Conservation (phyloP, 768 basidiomycete species). For the Amanita exitialis region DNA sequence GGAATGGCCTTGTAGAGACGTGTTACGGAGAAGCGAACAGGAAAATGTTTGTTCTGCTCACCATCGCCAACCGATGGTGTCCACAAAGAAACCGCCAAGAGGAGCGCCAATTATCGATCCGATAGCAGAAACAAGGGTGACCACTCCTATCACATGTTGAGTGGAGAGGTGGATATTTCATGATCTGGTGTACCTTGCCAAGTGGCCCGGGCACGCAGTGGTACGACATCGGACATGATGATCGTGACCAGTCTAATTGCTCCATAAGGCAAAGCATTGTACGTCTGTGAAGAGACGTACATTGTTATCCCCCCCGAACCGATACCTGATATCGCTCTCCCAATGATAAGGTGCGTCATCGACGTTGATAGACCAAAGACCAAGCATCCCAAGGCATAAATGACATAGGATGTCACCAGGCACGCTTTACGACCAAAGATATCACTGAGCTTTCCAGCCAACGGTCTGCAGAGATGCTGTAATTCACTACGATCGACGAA, state of each 20-base stretch:
- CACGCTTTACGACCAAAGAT: slow-evolving; percentile 55
- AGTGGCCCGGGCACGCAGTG: slow-evolving; percentile 50
- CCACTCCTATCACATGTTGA: slow-evolving; percentile 27
- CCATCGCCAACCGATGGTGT: slow-evolving; percentile 64
- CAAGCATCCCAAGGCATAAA: slow-evolving; percentile 45
- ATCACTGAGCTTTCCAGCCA: slow-evolving; percentile 58
- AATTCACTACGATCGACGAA: background rate
- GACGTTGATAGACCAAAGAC: slow-evolving; percentile 43
- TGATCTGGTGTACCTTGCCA: slow-evolving; percentile 41
- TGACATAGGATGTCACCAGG: slow-evolving; percentile 40
- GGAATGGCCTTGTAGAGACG: slow-evolving; percentile 34
- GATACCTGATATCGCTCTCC: slow-evolving; percentile 46
- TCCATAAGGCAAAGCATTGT: background rate
- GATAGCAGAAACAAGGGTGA: slow-evolving; percentile 49
- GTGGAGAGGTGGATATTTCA: background rate
- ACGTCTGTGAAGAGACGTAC: slow-evolving; percentile 22
- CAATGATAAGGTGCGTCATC: slow-evolving; percentile 42
- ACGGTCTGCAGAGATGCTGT: slow-evolving; percentile 27
- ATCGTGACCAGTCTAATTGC: slow-evolving; percentile 44
- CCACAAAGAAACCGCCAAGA: slow-evolving; percentile 50
- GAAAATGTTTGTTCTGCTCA: slow-evolving; percentile 11
- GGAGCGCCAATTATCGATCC: slow-evolving; percentile 56
- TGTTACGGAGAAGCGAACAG: background rate
- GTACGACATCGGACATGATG: slow-evolving; percentile 59
- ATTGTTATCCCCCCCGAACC: slow-evolving; percentile 58